Conservation (phyloP, 352 stramenopile species). For the Pythium aristosporum region DNA sequence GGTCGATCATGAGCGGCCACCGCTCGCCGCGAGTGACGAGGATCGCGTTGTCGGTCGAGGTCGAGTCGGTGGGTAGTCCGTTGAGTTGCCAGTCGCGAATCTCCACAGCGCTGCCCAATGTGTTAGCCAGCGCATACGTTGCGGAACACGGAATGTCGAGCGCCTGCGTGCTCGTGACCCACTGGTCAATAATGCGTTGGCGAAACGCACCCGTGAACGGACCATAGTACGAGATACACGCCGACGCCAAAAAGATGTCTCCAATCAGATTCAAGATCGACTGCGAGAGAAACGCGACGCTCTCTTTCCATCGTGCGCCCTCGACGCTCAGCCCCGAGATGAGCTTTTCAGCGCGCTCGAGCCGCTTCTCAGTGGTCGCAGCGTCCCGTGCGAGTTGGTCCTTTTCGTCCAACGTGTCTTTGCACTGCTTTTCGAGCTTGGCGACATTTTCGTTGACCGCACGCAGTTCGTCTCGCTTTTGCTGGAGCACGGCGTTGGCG, state of each 20-base stretch:
- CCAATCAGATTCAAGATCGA: constrained; percentile 87
- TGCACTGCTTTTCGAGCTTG: constrained; percentile 86
- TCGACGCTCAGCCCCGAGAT: constrained; percentile 90
- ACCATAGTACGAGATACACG: constrained; percentile 93
- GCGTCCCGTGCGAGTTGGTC: constrained; percentile 87
- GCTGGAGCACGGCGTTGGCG: constrained; percentile 83
- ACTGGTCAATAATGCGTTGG: constrained; percentile 69
- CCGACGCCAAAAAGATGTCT: constrained; percentile 91
- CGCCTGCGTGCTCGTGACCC: constrained; percentile 62
- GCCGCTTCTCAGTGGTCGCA: constrained; percentile 84
- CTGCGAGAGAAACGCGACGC: constrained; percentile 68
- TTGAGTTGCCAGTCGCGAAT: constrained; percentile 93
- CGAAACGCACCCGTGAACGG: constrained; percentile 91
- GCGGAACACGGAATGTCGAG: constrained; percentile 72
- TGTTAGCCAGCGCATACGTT: constrained; percentile 70
- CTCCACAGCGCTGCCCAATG: constrained; percentile 88
- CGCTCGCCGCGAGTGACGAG: constrained; percentile 87
- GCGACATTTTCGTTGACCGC: constrained; percentile 91
- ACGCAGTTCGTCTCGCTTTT: constrained; percentile 89
- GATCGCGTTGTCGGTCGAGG: constrained; percentile 93
- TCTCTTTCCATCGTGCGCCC: constrained; percentile 92
- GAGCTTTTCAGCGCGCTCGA: constrained; percentile 90
- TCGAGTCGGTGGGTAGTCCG: constrained; percentile 88
- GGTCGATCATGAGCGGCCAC: constrained; percentile 95
- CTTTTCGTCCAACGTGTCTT: constrained; percentile 91